A percentile compares a stretch with the other conserved stretches of the same genome.
phyloP scores from a whole-genome alignment of 2,329 filamentous ascomycete species.

The Microdochium paspali region DNA sequence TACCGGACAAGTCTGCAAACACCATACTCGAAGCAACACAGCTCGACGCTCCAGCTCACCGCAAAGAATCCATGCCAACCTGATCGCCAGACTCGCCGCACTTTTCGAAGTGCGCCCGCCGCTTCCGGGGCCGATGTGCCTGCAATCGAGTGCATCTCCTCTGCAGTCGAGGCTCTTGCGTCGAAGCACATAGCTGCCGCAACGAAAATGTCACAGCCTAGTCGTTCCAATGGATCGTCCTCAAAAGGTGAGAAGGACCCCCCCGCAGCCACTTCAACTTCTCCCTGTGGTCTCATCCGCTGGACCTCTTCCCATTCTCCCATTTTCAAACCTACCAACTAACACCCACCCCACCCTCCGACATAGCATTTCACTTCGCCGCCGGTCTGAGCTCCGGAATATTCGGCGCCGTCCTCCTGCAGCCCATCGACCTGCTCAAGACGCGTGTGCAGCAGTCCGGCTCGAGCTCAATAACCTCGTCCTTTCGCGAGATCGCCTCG shows the following conservation, averaged over 20 bases:
- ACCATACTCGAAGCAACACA: neutral
- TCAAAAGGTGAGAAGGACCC: conserved; percentile 6
- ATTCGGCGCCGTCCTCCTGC: conserved; percentile 79
- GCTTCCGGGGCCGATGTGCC: neutral
- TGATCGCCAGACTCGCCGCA: neutral
- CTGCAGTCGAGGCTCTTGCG: neutral
- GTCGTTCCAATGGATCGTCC: conserved; percentile 4
- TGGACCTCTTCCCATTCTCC: no score
- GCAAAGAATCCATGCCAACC: neutral
- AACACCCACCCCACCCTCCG: neutral
- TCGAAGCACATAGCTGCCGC: no score
- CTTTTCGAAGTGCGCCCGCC: neutral
- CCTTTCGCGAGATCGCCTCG: conserved; percentile 60
- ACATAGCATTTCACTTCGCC: conserved; percentile 61
- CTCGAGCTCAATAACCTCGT: conserved; percentile 56
- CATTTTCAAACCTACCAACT: neutral
- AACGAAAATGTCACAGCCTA: conserved; percentile 6
- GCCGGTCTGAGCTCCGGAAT: conserved; percentile 84
- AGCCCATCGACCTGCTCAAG: conserved; percentile 93
- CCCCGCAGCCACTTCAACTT: no score
- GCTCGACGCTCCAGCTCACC: neutral
- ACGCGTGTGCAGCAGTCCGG: conserved; percentile 88
- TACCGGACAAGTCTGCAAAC: neutral
- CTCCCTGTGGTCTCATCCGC: neutral
- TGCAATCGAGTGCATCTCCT: neutral